Evolutionary conservation across 2,329 filamentous ascomycete species (phyloP).

Genomic region (Epichloe uncinata): DNA sequence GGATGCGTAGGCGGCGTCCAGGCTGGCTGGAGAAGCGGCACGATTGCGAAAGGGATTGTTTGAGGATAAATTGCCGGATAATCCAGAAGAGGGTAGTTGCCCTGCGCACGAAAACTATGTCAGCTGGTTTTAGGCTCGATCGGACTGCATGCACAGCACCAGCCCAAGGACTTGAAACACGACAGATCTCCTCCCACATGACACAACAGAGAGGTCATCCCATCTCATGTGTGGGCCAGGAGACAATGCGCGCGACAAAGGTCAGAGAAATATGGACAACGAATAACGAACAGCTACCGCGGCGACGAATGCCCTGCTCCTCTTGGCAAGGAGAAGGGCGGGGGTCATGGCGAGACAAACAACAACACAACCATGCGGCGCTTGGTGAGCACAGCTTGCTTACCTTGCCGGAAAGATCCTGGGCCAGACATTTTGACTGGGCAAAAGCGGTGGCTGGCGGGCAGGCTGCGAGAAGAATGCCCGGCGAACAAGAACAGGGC

Average conservation of each 20-base stretch:
- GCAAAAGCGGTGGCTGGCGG: neutral
- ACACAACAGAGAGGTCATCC: conserved; percentile 4
- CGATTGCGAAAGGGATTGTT: conserved; percentile 75
- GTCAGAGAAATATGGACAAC: neutral
- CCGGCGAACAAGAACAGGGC: neutral
- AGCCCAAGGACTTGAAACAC: conserved; percentile 12
- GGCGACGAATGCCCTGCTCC: neutral
- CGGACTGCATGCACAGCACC: neutral
- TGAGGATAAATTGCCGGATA: conserved; percentile 58
- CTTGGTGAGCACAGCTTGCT: conserved; percentile 1
- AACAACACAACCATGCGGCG: neutral
- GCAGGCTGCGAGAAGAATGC: neutral
- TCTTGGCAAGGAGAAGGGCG: neutral
- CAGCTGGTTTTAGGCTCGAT: conserved; percentile 2
- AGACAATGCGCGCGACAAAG: conserved; percentile 2
- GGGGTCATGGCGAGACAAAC: neutral
- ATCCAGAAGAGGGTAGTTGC: conserved; percentile 20
- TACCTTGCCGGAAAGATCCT: conserved; percentile 8
- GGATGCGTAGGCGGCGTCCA: conserved; percentile 20
- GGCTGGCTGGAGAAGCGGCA: conserved; percentile 43
- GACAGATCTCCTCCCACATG: conserved; percentile 8
- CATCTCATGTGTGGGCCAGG: conserved; percentile 1
- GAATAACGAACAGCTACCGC: neutral
- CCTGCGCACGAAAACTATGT: conserved; percentile 8
- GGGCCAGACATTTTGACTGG: conserved; percentile 8